Conservation (phyloP, 129 eudicot genomes). For the Oenanthe sinensis region DNA sequence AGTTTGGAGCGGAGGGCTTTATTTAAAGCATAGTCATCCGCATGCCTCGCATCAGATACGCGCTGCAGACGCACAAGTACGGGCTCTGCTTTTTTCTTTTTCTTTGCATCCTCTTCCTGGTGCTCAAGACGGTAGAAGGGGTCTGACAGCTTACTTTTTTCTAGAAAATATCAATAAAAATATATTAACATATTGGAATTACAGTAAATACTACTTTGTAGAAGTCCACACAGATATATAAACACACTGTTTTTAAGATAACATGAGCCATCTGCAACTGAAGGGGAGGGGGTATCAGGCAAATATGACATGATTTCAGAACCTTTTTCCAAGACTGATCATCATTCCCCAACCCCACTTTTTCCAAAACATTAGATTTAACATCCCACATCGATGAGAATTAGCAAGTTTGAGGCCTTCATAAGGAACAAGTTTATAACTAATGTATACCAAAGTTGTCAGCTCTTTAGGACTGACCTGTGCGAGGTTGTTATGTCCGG, state of each 20-base stretch:
- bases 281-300: not conserved
- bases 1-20: constrained; percentile 66
- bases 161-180: constrained; percentile 23
- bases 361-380: not conserved
- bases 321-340: not conserved
- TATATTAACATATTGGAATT: not conserved
- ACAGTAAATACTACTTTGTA: not conserved
- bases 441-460: too few relatives aligned
- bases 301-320: not conserved
- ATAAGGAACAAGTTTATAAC: too few relatives aligned
- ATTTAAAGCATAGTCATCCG: constrained; percentile 68
- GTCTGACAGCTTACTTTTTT: constrained; percentile 64
- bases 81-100: constrained; percentile 89
- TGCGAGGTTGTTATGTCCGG: too few relatives aligned
- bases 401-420: too few relatives aligned
- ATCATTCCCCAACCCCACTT: not conserved
- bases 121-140: constrained; percentile 93
- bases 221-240: not conserved
- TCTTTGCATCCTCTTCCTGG: constrained; percentile 70
- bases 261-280: not conserved
- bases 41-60: constrained; percentile 69
- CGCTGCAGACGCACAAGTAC: constrained; percentile 71
- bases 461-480: too few relatives aligned
- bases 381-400: too few relatives aligned
- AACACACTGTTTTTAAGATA: not conserved